phyloP scores from a whole-genome alignment of 257 asterid genomes.

The Ligustrum vulgare region DNA sequence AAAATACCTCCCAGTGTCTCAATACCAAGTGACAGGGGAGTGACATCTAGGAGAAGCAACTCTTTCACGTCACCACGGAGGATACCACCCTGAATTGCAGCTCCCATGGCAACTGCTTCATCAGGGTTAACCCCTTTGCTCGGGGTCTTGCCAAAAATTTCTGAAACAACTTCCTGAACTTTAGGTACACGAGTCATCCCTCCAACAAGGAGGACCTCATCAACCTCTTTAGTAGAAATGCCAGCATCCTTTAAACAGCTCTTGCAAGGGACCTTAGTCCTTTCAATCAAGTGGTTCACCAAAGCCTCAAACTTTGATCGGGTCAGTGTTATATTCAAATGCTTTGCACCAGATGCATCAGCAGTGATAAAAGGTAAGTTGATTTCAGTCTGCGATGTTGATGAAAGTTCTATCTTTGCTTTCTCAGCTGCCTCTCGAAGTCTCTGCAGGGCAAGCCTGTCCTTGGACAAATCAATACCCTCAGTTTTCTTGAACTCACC shows the following conservation, averaged over 20 bases:
- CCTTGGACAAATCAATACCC: conserved; percentile 61
- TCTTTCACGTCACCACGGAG: conserved; percentile 75
- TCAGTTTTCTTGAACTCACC: conserved; percentile 63
- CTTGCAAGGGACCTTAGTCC: conserved; percentile 69
- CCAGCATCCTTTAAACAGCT: conserved; percentile 80
- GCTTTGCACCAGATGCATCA: conserved; percentile 69
- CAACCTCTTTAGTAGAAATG: conserved; percentile 55
- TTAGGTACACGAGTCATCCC: conserved; percentile 82
- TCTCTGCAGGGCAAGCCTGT: conserved; percentile 71
- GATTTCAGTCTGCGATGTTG: conserved; percentile 70
- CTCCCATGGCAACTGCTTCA: conserved; percentile 85
- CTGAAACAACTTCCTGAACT: conserved; percentile 71
- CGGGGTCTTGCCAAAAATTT: conserved; percentile 68
- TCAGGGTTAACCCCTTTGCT: conserved; percentile 86
- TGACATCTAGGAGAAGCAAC: conserved; percentile 71
- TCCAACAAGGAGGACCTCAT: conserved; percentile 79
- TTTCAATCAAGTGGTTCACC: conserved; percentile 62
- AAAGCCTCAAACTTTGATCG: conserved; percentile 73
- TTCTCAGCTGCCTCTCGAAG: conserved; percentile 85
- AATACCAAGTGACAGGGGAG: conserved; percentile 75
- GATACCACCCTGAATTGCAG: conserved; percentile 77
- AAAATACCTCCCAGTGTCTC: conserved; percentile 77
- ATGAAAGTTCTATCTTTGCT: conserved; percentile 75
- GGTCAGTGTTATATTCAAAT: conserved; percentile 60
- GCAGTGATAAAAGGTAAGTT: conserved; percentile 74